Conservation (phyloP, 345 rosid species). For the Hibiscus trionum region DNA sequence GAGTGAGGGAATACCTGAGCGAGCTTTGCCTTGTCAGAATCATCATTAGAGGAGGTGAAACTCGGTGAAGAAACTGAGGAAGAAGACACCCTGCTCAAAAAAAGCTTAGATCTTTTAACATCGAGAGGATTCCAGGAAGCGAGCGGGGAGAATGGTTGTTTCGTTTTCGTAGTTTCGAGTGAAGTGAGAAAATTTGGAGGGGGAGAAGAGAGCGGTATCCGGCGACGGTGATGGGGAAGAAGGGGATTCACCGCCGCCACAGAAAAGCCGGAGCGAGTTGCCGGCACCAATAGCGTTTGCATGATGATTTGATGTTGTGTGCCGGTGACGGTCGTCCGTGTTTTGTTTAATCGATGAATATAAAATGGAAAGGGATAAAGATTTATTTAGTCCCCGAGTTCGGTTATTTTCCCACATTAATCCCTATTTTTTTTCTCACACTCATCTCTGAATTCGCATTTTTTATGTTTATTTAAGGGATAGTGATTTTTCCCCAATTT, state of each 20-base stretch:
- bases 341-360: too few species aligned
- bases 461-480: too few species aligned
- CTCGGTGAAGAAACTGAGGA: conserved; percentile 32
- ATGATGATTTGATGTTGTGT: conserved; percentile 16
- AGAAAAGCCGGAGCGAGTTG: conserved; percentile 32
- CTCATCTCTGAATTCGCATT: too few species aligned
- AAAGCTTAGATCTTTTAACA: conserved; percentile 24
- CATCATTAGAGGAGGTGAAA: conserved; percentile 34
- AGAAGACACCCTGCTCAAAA: conserved; percentile 21
- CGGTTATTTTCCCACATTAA: too few species aligned
- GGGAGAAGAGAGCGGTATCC: conserved; percentile 8
- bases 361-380: too few species aligned
- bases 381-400: too few species aligned
- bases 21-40: conserved; percentile 56
- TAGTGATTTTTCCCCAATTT: too few species aligned
- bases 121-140: conserved; percentile 17
- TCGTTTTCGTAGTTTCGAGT: conserved; percentile 14
- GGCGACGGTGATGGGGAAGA: conserved; percentile 14
- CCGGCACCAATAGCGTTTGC: conserved; percentile 57
- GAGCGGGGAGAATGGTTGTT: conserved; percentile 13
- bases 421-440: too few species aligned
- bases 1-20: conserved; percentile 48
- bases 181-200: conserved; percentile 16
- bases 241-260: conserved; percentile 19
- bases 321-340: not conserved